Base-by-base conservation (phyloP, 768 basidiomycete species). In the Podaxis sp. region DNA sequence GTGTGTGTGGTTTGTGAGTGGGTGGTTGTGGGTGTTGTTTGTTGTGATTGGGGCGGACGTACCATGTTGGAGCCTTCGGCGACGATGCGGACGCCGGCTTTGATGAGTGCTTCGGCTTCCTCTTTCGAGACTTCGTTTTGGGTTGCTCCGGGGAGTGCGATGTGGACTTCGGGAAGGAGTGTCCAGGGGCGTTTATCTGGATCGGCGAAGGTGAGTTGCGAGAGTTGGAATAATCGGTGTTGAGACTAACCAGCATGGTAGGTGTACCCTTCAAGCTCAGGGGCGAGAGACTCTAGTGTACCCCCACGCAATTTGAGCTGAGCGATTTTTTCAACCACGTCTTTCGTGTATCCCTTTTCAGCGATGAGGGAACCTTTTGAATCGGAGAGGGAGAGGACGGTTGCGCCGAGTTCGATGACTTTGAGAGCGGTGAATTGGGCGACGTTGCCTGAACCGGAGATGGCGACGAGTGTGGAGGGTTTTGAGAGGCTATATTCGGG, bases 51-150 rank as follows among this genome's bases (percentile, higher is more conserved):
- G 9, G 38, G 40, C 2, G 38, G 40, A 46, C 61, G 28, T 65
- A 76, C 75, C 87, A 89, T 89, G 77, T 88, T 89, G 64, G 85
- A 87, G 32, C 89, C 89, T 71, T 91, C 88, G 55, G 89, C 88
- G 51, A 91, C 82, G 73, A 89, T 84, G 67, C 83, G 74, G 63
- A 81, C 81, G 62, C 89, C 88, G 51, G 88, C 87, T 68, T 82
- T 82, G 69, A 89, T 69, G 66, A 91, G 80, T 1, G 83, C 84
- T 73, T 87, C 75, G 44, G 89, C 89, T 71, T 91, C 89, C 65
- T 84, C 85, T 50, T 75, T 80, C 40, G 80, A 83, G 37, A 88
- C 82, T 70, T 89, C 87, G 71, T 89, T 89, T 72, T 89, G 86
- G 25, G 88, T 88, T 10, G 87, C 87, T 53, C 80, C 83, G 9